Conservation (phyloP, 139 green algal genomes). For the Mychonastes homosphaera region DNA sequence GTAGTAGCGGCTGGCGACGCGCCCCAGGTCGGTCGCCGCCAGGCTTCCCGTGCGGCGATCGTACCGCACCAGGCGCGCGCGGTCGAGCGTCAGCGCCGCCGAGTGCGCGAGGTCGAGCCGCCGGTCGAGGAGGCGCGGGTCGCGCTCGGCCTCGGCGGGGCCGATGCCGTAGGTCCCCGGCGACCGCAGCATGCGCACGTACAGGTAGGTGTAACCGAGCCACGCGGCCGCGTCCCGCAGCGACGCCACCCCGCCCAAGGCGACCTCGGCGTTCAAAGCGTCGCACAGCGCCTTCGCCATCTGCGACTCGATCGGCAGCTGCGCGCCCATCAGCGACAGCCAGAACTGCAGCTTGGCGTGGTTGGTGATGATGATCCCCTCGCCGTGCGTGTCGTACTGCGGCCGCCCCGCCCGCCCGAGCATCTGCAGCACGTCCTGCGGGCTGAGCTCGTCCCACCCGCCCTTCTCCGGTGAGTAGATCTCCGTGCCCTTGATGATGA, state of each 20-base stretch:
- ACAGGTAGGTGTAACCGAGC: constrained; percentile 93
- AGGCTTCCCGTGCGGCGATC: constrained; percentile 80
- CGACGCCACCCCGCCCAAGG: constrained; percentile 79
- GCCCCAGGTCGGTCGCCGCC: constrained; percentile 82
- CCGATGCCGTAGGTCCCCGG: constrained; percentile 86
- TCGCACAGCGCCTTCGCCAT: constrained; percentile 76
- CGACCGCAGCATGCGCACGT: constrained; percentile 91
- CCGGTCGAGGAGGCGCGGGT: constrained; percentile 72
- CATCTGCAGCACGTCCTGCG: constrained; percentile 99
- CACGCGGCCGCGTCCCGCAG: constrained; percentile 72
- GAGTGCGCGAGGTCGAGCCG: constrained; percentile 85
- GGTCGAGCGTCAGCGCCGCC: constrained; percentile 77
- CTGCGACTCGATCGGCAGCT: constrained; percentile 97
- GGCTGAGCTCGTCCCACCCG: constrained; percentile 82
- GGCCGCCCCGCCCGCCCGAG: constrained; percentile 86
- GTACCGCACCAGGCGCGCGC: constrained; percentile 86
- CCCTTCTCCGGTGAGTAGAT: constrained; percentile 92
- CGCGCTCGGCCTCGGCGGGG: constrained; percentile 57
- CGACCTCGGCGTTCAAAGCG: constrained; percentile 94
- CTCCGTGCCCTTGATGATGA: constrained; percentile 98
- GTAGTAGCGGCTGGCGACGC: constrained; percentile 98
- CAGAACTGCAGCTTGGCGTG: constrained; percentile 96
- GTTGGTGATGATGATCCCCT: constrained; percentile 92
- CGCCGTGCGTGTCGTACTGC: constrained; percentile 91
- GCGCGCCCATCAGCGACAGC: constrained; percentile 93